These are phyloP conservation scores for Cladophialophora psammophila DNA, from an alignment of 2,329 filamentous ascomycete species.

Conservation along the genomic window DNA sequence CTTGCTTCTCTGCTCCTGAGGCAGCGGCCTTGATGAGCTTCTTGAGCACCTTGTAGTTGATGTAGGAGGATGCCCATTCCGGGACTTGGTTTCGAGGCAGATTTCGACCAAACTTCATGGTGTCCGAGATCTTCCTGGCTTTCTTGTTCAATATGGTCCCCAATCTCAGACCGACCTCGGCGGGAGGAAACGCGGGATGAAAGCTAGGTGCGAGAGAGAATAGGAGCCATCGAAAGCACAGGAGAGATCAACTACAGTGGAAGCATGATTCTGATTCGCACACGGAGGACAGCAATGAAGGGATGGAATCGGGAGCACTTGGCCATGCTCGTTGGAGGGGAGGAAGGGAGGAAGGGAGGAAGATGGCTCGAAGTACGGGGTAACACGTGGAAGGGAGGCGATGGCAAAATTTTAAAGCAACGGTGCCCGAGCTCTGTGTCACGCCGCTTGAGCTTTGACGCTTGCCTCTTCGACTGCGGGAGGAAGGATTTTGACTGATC, in stretches of 20 bases:
- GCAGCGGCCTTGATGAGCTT: conserved; percentile 87
- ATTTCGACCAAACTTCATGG: conserved; percentile 61
- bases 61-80: conserved; percentile 59
- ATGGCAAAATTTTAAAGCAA: background rate
- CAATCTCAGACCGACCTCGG: conserved; percentile 7
- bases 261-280: conserved; percentile 35
- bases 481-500: conserved; percentile 4
- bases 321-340: conserved; percentile 30
- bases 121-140: conserved; percentile 30
- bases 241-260: conserved; percentile 22
- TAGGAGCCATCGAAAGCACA: conserved; percentile 11
- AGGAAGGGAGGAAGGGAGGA: conserved; percentile 2
- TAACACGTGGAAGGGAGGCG: conserved; percentile 13
- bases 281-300: conserved; percentile 37
- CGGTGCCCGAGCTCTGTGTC: conserved; percentile 1
- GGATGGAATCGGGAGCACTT: conserved; percentile 27
- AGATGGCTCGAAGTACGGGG: conserved; percentile 8
- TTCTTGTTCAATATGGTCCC: background rate
- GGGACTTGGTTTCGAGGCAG: conserved; percentile 58
- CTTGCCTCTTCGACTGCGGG: conserved; percentile 19
- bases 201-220: conserved; percentile 10
- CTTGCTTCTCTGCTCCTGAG: conserved; percentile 69
- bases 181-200: conserved; percentile 3
- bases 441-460: background rate
- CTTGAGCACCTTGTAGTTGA: conserved; percentile 71